Percentiles rank a stretch among this genome's conserved stretches.
phyloP scores from a whole-genome alignment of 176 grass and related monocot genomes.

The Aegilops sharonensis region DNA sequence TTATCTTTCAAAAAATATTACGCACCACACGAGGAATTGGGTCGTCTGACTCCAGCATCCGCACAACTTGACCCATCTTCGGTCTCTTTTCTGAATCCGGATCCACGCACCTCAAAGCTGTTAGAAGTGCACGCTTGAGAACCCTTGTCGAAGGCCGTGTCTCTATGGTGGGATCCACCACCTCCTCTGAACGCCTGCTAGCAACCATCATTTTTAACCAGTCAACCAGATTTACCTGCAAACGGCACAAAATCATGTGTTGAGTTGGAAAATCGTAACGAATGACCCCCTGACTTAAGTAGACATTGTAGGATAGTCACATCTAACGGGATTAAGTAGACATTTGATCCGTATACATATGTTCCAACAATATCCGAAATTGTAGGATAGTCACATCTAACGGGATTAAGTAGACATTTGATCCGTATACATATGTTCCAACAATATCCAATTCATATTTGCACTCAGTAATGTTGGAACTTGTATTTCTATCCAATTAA shows the following conservation, averaged over 20 bases:
- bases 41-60: conserved; percentile 94
- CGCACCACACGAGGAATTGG: conserved; percentile 78
- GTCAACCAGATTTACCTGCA: conserved; percentile 94
- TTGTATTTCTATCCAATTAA: no score
- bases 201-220: conserved; percentile 99
- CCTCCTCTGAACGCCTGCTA: conserved; percentile 87
- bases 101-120: conserved; percentile 93
- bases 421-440: no score
- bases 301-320: not conserved
- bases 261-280: not conserved
- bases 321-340: not conserved
- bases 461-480: no score
- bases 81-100: conserved; percentile 98
- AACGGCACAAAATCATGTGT: conserved; percentile 23
- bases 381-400: no score
- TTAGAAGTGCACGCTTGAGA: conserved; percentile 89
- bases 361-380: not conserved
- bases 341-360: not conserved
- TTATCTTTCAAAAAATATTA: not conserved
- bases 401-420: no score
- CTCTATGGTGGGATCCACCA: conserved; percentile 88
- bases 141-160: conserved; percentile 72
- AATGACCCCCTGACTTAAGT: not conserved
- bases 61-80: conserved; percentile 93
- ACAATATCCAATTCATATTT: no score